These are phyloP conservation scores for Epicoccum nigrum DNA, from an alignment of 2,329 filamentous ascomycete genomes.

Conservation along the genomic window DNA sequence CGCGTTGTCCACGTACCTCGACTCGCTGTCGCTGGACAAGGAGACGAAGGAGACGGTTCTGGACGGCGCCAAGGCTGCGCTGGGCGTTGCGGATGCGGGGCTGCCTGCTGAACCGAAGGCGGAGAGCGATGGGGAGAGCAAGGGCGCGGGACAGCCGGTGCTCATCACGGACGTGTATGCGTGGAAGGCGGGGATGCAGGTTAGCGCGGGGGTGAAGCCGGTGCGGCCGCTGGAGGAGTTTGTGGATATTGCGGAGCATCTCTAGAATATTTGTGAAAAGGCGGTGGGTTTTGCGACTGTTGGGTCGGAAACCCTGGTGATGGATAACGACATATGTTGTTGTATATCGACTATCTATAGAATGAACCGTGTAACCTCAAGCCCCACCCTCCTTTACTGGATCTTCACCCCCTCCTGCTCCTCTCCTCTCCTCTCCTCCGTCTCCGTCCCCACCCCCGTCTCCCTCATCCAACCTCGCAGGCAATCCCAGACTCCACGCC, in stretches of 20 bases:
- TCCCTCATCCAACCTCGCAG: background rate
- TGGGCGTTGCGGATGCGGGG: constrained; percentile 47
- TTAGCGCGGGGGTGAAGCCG: constrained; percentile 74
- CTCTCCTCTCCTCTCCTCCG: background rate
- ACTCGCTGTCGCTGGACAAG: constrained; percentile 54
- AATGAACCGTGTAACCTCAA: background rate
- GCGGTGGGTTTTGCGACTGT: background rate
- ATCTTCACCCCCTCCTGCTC: background rate
- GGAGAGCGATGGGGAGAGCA: constrained; percentile 32
- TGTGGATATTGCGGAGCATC: constrained; percentile 65
- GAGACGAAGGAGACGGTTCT: constrained; percentile 58
- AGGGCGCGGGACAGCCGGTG: constrained; percentile 50
- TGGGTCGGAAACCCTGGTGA: background rate
- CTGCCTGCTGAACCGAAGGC: constrained; percentile 52
- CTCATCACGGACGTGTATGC: constrained; percentile 78
- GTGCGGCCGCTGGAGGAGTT: constrained; percentile 81
- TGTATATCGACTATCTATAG: too few species aligned
- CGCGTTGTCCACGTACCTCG: constrained; percentile 57
- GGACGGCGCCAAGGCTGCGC: constrained; percentile 56
- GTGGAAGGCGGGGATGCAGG: constrained; percentile 77
- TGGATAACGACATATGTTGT: too few species aligned
- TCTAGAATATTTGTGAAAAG: constrained; percentile 6
- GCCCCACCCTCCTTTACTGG: background rate
- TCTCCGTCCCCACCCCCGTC: background rate
- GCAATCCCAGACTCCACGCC: constrained; percentile 30